Evolutionary conservation across 169 alveolate species (phyloP), one percentile per base, ranked within the genome.

Genomic region (Cryptosporidium ubiquitum): DNA sequence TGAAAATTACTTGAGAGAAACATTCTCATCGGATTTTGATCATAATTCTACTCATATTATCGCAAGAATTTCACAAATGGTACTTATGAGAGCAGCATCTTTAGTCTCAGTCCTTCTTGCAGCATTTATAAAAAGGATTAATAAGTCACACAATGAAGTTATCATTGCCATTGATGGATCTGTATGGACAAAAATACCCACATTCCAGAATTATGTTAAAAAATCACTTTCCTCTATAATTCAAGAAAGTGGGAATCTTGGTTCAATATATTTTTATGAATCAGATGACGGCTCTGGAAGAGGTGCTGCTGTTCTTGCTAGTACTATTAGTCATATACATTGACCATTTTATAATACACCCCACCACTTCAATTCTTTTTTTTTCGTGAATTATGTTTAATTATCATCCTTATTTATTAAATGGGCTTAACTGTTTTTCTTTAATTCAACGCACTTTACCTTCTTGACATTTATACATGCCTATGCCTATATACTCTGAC

Each of bases 281-380:
- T 52, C 86, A 51, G 86, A 57, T 14, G 86, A 74, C 40, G 86
- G 86, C 3, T 74, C 86, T 60, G 86, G 86, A 55, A 74, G 64
- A 74, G 86, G 86, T 57, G 86, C 86, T 26, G 86, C 86, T 7
- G 33, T 74, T 39, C 71, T 74, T 57, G 86, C 61, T 33, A 42
- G 64, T 29, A 47, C 58, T 23, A 39, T 57, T 0, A 12, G 12
- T 9, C 5, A 49, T 16, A 70, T 10, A 12, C 66, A 70, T 29
- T 37, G 35, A 60, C 33, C 35, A 18, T 60, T 60, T 29, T n/a
- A 20, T 29, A 60, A 6, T 20, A 18, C 40, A 60, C 16, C 20
- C 20, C 12, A 29, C 40, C n/a, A 16, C n/a, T 60, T 12, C 16
- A 12, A 60, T 60, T 29, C 20, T 16, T 60, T 60, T 60, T 18